Conservation (phyloP, 2,329 filamentous ascomycete species). For the Mycosphaerella sp. region DNA sequence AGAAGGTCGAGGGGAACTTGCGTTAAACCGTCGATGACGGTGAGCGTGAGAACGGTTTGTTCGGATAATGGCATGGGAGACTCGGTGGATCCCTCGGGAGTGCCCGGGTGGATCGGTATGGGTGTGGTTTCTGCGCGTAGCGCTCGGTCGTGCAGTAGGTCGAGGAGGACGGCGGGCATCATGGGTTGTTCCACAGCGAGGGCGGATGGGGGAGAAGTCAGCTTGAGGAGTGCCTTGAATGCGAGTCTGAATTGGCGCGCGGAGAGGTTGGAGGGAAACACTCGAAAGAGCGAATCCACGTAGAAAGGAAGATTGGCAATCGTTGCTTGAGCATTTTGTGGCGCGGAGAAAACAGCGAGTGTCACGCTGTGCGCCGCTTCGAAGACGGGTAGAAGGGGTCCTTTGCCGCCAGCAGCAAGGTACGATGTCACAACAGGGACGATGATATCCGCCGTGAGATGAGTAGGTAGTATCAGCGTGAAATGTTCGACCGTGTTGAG, state of each 20-base stretch:
- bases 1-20: slow-evolving; percentile 63
- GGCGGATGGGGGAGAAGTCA: slow-evolving; percentile 71
- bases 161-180: slow-evolving; percentile 72
- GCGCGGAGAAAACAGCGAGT: slow-evolving; percentile 72
- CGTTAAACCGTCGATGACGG: slow-evolving; percentile 72
- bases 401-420: slow-evolving; percentile 55
- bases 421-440: slow-evolving; percentile 69
- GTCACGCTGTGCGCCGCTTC: slow-evolving; percentile 81
- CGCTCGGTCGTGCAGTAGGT: slow-evolving; percentile 65
- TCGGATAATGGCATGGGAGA: slow-evolving; percentile 54
- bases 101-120: slow-evolving; percentile 38
- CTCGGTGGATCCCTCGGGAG: slow-evolving; percentile 19
- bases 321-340: slow-evolving; percentile 66
- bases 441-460: slow-evolving; percentile 64
- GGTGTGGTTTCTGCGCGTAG: slow-evolving; percentile 46
- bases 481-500: slow-evolving; percentile 82
- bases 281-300: slow-evolving; percentile 67
- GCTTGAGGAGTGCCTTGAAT: slow-evolving; percentile 76
- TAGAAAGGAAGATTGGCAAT: slow-evolving; percentile 72
- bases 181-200: slow-evolving; percentile 66
- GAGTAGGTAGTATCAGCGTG: slow-evolving; percentile 59
- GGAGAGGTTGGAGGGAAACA: slow-evolving; percentile 73
- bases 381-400: slow-evolving; percentile 62
- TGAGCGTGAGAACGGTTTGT: slow-evolving; percentile 68
- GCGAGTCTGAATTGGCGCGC: slow-evolving; percentile 82